Base-by-base conservation (phyloP, 495 filamentous ascomycete species). In the Pseudoneurospora amorphoporcata region DNA sequence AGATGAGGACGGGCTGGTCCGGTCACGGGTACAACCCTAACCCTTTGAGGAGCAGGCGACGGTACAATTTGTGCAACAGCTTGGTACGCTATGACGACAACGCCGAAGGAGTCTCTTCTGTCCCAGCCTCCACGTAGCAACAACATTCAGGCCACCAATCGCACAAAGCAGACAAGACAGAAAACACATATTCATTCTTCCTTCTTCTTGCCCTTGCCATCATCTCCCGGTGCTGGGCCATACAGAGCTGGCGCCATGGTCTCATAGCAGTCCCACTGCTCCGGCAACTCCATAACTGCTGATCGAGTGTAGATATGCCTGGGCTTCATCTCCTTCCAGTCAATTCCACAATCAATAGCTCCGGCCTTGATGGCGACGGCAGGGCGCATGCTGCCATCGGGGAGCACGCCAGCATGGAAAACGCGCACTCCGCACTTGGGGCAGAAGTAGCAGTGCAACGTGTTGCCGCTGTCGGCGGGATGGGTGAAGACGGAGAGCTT, bases 301-400 rank as follows among this genome's bases (percentile, higher is more conserved):
- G 53, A 65, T 37, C 29, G 53, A 65, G 53, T 65, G 53, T 65
- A 65, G 53, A 65, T 65, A 0, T 65, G 53, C 14, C 29, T 65
- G 14, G 53, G 53, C 32, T 72, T 72, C 72, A 72, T 19, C 17
- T 17, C 69, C 69, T 69, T 45, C 74, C 76, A 77, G 3, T 74
- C 69, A 12, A 77, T 4, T 17, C 68, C 74, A n/a, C 29, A 81
- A 39, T 85, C 84, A 47, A 88, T 75, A 71, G 80, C 84, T 4
- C 86, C 86, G 10, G 82, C 85, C 76, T 87, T 87, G 42, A 88
- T 82, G 70, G 78, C 79, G 4, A 83, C 71, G 8, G 75, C 80
- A n/a, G 42, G 17, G 39, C 79, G 74, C 68, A 75, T 73, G 39
- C 16, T 73, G 61, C 81, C 81, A 71, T 83, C 79, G 0, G 76